Evolutionary conservation across 257 asterid species (phyloP).

Genomic region (Fraxinus americana): DNA sequence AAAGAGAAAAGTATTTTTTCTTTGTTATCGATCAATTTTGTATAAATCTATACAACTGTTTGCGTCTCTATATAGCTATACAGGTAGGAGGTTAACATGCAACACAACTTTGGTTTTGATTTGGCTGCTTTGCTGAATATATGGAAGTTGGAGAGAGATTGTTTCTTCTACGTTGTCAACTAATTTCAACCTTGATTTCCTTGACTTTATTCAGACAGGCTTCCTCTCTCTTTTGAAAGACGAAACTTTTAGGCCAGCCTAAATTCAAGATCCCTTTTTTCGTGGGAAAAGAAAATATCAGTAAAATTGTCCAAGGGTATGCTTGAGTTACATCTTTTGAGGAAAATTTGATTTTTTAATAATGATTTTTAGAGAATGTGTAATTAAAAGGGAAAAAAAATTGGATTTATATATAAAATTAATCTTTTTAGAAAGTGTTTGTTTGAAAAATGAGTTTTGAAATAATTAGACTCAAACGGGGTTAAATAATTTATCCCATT

Average conservation of each 20-base stretch:
- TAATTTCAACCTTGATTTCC: background rate
- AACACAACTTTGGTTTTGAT: slow-evolving; percentile 38
- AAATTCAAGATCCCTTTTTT: slow-evolving; percentile 23
- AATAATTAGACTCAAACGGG: no score
- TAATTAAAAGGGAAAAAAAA: no score
- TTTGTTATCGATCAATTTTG: slow-evolving; percentile 13
- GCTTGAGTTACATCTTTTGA: no score
- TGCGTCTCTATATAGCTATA: slow-evolving; percentile 9
- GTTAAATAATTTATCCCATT: no score
- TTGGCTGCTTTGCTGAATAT: background rate
- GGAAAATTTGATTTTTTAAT: no score
- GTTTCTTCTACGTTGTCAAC: background rate
- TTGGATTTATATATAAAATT: no score
- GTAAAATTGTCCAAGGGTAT: background rate
- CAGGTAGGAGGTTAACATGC: slow-evolving; percentile 29
- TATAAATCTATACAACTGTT: background rate
- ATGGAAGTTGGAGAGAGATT: background rate
- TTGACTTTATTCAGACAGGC: slow-evolving; percentile 11
- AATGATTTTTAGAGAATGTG: no score
- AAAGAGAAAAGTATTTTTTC: background rate
- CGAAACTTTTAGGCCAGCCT: slow-evolving; percentile 13
- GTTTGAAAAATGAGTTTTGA: no score
- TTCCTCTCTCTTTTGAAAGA: background rate
- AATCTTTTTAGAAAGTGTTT: background rate
- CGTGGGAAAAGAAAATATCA: slow-evolving; percentile 26